These are phyloP conservation scores for Flaveria ramosissima DNA, from an alignment of 129 eudicot genomes.

Conservation along the genomic window DNA sequence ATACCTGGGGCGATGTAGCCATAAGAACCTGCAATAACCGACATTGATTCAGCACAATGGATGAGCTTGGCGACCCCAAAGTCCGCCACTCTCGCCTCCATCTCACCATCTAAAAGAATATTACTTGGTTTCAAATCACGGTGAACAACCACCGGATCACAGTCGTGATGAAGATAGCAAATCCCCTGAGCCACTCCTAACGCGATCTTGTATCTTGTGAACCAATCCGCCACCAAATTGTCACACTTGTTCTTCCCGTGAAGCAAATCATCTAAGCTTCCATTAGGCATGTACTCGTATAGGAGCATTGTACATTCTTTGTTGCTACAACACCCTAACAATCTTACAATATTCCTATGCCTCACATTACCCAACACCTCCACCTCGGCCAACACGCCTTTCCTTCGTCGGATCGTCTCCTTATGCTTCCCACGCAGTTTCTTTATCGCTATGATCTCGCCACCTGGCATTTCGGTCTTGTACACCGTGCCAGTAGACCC, in stretches of 20 bases:
- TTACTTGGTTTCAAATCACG: constrained; percentile 95
- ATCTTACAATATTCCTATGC: constrained; percentile 88
- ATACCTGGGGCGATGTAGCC: constrained; percentile 99
- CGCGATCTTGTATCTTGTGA: constrained; percentile 86
- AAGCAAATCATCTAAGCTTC: constrained; percentile 78
- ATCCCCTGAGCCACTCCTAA: constrained; percentile 97
- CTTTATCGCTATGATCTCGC: constrained; percentile 93
- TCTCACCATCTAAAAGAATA: constrained; percentile 75
- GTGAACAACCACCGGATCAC: constrained; percentile 92
- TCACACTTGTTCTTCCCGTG: constrained; percentile 79
- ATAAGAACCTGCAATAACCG: constrained; percentile 97
- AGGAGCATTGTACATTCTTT: constrained; percentile 79
- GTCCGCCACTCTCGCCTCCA: constrained; percentile 98
- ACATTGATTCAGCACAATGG: constrained; percentile 86
- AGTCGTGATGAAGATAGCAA: constrained; percentile 90
- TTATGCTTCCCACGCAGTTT: constrained; percentile 85
- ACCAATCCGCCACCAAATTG: constrained; percentile 80
- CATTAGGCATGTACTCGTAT: constrained; percentile 99
- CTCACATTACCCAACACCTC: constrained; percentile 93
- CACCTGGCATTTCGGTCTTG: constrained; percentile 94
- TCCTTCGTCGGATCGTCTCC: constrained; percentile 61
- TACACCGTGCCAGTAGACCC: constrained; percentile 95
- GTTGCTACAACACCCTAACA: constrained; percentile 91
- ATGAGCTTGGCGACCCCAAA: constrained; percentile 97
- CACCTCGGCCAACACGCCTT: constrained; percentile 95